Conservation (phyloP, 768 basidiomycete species). For the Gymnopilus junonius region DNA sequence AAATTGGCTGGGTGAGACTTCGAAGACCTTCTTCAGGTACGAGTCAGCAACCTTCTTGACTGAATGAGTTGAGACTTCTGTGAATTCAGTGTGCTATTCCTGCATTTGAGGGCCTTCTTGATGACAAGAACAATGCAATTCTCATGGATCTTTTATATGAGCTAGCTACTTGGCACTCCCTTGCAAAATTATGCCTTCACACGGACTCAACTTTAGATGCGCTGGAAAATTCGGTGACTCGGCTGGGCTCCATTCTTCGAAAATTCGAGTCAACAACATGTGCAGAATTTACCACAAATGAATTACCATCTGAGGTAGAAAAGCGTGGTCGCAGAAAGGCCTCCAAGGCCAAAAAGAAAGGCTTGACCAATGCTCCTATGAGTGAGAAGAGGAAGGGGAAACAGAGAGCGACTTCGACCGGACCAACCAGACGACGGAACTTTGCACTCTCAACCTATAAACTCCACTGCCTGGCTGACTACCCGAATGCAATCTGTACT, state of each 20-base stretch:
- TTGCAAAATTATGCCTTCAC: slow-evolving; percentile 38
- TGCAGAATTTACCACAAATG: slow-evolving; percentile 15
- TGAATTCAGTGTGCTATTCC: slow-evolving; percentile 33
- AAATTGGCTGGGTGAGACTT: slow-evolving; percentile 41
- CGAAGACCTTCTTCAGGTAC: slow-evolving; percentile 47
- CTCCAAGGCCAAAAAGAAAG: slow-evolving; percentile 9
- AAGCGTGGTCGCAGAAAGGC: slow-evolving; percentile 22
- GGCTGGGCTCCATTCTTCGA: slow-evolving; percentile 28
- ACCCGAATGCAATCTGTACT: slow-evolving; percentile 10
- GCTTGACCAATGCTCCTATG: slow-evolving; percentile 2
- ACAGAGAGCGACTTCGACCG: neutral
- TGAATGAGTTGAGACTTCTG: neutral
- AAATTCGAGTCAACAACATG: slow-evolving; percentile 25
- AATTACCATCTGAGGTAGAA: slow-evolving; percentile 28
- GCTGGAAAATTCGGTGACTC: slow-evolving; percentile 28
- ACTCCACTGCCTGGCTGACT: slow-evolving; percentile 20
- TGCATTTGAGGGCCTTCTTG: slow-evolving; percentile 41
- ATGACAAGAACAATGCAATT: slow-evolving; percentile 27
- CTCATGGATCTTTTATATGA: slow-evolving; percentile 33
- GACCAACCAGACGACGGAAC: neutral
- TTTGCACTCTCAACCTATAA: slow-evolving; percentile 21
- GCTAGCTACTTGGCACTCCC: slow-evolving; percentile 39
- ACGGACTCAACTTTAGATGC: slow-evolving; percentile 36
- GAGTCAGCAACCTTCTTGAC: neutral
- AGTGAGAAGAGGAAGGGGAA: neutral